Evolutionary conservation across 148 eudicot species (phyloP).

Genomic region (Rhododendron simsii): DNA sequence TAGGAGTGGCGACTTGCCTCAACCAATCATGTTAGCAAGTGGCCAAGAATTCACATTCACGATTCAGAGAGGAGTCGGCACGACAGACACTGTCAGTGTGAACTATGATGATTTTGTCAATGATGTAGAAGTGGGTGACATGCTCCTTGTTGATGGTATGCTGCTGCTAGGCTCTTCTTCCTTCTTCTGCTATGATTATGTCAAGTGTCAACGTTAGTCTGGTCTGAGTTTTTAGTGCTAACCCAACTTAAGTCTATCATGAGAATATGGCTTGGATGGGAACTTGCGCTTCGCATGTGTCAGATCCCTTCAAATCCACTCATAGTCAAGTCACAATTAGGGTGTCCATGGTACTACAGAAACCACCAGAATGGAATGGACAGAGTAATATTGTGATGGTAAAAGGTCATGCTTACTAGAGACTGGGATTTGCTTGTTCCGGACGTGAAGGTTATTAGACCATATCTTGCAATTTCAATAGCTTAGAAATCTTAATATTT

Average conservation of each 20-base stretch:
- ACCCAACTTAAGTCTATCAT: not conserved
- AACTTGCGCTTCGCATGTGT: not conserved
- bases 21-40: slow-evolving; percentile 64
- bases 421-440: not conserved
- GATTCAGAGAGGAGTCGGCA: slow-evolving; percentile 89
- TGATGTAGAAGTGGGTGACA: slow-evolving; percentile 95
- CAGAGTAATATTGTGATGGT: not conserved
- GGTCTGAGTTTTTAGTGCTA: not conserved
- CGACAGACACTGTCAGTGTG: slow-evolving; percentile 82
- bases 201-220: not conserved
- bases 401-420: not conserved
- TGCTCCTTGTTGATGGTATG: slow-evolving; percentile 97
- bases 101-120: slow-evolving; percentile 98
- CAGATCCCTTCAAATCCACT: slow-evolving; percentile 1
- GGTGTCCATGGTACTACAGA: not conserved
- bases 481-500: not conserved
- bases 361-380: not conserved
- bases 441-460: not conserved
- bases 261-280: not conserved
- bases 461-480: not conserved
- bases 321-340: not conserved
- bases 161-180: not conserved
- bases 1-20: slow-evolving; percentile 98
- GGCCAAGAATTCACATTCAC: slow-evolving; percentile 97
- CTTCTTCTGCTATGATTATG: too few species aligned